These are phyloP conservation scores for Leishmania tarentolae DNA, from an alignment of 208 protist species.

Conservation along the genomic window DNA sequence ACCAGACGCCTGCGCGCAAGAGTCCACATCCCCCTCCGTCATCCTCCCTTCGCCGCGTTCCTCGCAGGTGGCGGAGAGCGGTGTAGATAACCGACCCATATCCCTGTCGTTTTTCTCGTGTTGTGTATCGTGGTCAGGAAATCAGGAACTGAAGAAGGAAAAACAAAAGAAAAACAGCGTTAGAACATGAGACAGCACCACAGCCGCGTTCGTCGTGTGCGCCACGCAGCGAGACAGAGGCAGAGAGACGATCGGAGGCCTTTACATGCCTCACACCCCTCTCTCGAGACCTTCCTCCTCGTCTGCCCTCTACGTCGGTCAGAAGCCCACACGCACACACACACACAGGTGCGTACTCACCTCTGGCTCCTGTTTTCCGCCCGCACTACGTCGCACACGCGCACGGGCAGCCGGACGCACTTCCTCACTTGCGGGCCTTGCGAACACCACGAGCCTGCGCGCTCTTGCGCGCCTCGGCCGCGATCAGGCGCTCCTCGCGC, in stretches of 20 bases:
- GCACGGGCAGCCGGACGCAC: not conserved
- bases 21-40: not conserved
- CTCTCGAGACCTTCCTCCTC: not conserved
- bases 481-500: conserved; percentile 84
- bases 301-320: not conserved
- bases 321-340: not conserved
- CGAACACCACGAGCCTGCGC: conserved; percentile 39
- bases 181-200: not conserved
- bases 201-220: no score
- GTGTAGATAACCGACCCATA: no score
- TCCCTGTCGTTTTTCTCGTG: not conserved
- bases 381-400: not conserved
- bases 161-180: conserved; percentile 13
- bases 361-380: not conserved
- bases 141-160: not conserved
- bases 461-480: conserved; percentile 70
- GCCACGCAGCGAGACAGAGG: not conserved
- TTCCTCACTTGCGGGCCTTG: conserved; percentile 63
- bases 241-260: not conserved
- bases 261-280: not conserved
- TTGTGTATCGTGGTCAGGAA: not conserved
- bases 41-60: not conserved
- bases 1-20: not conserved
- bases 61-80: not conserved
- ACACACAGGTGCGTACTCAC: not conserved